Conservation (phyloP, 495 filamentous ascomycete genomes). For the Evernia prunastri region DNA sequence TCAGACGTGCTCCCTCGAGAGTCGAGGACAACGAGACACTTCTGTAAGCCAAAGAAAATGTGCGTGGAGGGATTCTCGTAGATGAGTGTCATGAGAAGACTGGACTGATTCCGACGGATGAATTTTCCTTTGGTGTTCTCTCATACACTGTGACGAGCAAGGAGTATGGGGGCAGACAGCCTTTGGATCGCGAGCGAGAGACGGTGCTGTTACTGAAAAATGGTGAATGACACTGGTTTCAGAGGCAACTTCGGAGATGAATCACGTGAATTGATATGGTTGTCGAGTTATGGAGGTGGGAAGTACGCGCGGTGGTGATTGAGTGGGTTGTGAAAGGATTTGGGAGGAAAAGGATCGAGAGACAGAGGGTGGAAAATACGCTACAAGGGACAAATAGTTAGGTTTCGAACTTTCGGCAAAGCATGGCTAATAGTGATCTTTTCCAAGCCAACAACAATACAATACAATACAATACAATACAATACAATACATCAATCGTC, state of each 20-base stretch:
- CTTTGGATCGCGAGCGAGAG: slow-evolving; percentile 9
- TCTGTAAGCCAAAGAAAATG: slow-evolving; percentile 1
- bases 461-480: too few species aligned
- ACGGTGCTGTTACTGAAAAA: slow-evolving; percentile 1
- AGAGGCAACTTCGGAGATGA: neutral
- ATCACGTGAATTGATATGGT: neutral
- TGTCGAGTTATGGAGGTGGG: neutral
- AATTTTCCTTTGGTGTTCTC: neutral
- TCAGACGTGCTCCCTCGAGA: slow-evolving; percentile 1
- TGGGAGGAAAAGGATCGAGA: neutral
- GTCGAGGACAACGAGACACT: neutral
- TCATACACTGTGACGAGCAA: neutral
- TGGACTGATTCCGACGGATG: neutral
- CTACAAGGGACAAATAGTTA: too few species aligned
- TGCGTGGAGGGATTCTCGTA: slow-evolving; percentile 1
- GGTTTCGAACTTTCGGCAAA: too few species aligned
- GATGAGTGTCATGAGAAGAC: slow-evolving; percentile 10
- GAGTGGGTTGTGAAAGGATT: neutral
- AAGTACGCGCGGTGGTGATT: neutral
- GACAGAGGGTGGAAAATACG: neutral
- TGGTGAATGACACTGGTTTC: neutral
- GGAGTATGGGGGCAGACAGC: neutral
- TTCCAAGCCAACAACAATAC: too few species aligned
- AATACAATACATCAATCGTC: too few species aligned
- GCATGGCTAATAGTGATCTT: too few species aligned